Evolutionary conservation across 768 basidiomycete species (phyloP), one percentile per base, ranked within the genome.

Genomic region (Ramaria sp.): DNA sequence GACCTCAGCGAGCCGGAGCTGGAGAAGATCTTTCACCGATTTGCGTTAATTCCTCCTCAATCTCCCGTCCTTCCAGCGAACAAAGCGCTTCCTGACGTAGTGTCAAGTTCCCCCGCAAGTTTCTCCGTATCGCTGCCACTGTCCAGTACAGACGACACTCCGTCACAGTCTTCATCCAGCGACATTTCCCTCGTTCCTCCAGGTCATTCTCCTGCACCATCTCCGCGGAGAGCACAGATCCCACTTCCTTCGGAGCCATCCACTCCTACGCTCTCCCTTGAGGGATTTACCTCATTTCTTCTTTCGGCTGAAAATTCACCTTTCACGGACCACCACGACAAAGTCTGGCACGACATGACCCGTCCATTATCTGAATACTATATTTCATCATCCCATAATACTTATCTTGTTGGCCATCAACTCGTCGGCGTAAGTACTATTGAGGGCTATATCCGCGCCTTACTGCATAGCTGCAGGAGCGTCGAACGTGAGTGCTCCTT

Each of bases 351-450:
- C 48, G 85, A 96, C 61, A 97, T 98, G 96, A 85, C 85, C 0
- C 72, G 78, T 1, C 91, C 95, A 1, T 72, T 96, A 13, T 78
- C 82, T 1, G 88, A 97, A 56, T 98, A 98, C 65, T 90, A 74
- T 63, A 78, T 94, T 62, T 91, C 88, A 3, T 83, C 88, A 10
- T 91, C 88, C 8, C 94, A 98, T 64, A 97, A 98, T 60, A 93
- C 90, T 0, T 93, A 93, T 63, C 80, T 94, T 8, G 80, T 89
- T 16, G 91, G 91, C 0, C 77, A 88, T 62, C 91, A 94, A 62
- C 75, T 91, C 3, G 76, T 93, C 39, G 95, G 95, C 4, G 81
- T 84, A 28, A 91, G 88, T 57, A 93, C 93, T 0, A 80, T 90
- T 25, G 94, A 96, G 63, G 81, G 95, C 0, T 98, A 98, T 65